Base-by-base conservation (phyloP, 2,329 filamentous ascomycete species). In the Scytalidium sp. region DNA sequence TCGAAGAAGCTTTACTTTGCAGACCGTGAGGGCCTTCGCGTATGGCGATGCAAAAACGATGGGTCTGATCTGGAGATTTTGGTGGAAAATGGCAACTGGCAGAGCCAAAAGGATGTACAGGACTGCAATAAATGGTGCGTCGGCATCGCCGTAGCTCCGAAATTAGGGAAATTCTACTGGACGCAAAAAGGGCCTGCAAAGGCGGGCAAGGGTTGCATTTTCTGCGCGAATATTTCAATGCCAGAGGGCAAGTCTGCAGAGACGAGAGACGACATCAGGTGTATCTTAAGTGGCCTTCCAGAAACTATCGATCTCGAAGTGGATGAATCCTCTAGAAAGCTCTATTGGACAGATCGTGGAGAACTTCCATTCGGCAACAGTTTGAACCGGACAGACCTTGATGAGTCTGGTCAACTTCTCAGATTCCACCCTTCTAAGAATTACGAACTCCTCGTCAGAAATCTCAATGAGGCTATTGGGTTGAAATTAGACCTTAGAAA, bases 331-430 rank as follows among this genome's bases (percentile, higher is more conserved):
- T 59, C 61, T 2, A 60, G 70, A 21, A 66, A 61, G 1, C 64
- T 85, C 21, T 84, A 80, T 61, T 84, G 80, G 81, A 82, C 81
- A 0, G 81, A 84, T 54, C 69, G 81, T 0, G 82, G 81, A 3
- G 81, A 84, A 54, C 62, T 75, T 1, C 80, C 80, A 0, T 59
- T 64, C 8, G 81, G 81, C 0, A 82, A 80, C 58, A 73, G 72
- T 10, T 53, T 84, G 50, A 80, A 81, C 58, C 7, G 13, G 13
- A 27, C 13, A 7, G 25, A 27, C 13, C 7, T 27, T 7, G 13
- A 13, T 13, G 25, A 27, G 7, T 27, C 13, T 7, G 7, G 13
- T 27, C 7, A 27, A 13, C 61, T 68, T 5, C 65, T 65, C 2
- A 53, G 25, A 22, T 17, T 57, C 6, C 39, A n/a, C 1, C 64